Base-by-base conservation (phyloP, 805 yeast genomes). In the Lipomyces starkeyi region DNA sequence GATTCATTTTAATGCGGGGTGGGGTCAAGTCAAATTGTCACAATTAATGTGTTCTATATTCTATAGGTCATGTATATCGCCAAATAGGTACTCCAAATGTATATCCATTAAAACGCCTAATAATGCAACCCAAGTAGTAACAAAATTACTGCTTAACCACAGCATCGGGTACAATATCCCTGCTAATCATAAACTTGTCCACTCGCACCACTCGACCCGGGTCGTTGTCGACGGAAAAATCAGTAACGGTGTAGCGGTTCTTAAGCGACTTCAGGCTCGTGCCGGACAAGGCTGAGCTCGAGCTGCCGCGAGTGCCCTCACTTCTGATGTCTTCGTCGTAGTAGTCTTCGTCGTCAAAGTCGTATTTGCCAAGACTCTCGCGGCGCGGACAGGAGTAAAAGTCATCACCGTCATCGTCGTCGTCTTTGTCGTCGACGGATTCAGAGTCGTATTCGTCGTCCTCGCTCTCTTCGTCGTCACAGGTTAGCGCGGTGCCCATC, bases 171-270 rank as follows among this genome's bases (percentile, higher is more conserved):
- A 64, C 67, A 29, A 64, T 43, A 40, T 64, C 67, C 57, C 57
- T 60, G 7, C 32, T 29, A 5, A 29, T 5, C 29, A 64, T 27
- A 27, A 60, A 57, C 17, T 35, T 60, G 13, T 58, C 37, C 9
- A 64, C 67, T 3, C 53, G 67, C 58, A 64, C 64, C 13, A 64
- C 63, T 6, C 62, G 66, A n/a, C 63, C 56, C 25, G 59, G 63
- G 25, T 64, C 66, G 17, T 37, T 58, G 20, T 58, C 59, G n/a
- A 54, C 22, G 9, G 59, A 34, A 49, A 40, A 14, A 11, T 62
- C 64, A n/a, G 59, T 40, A 22, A 62, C 64, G 13, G 64, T 22
- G 60, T 55, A 62, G 25, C 34, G 43, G 14, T 37, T 37, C 6
- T 37, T 37, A 13, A 14, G 17, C 43, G 43, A 37, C 43, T 13